Base-by-base conservation (phyloP, 306 rosid species). In the Argentina anserina region DNA sequence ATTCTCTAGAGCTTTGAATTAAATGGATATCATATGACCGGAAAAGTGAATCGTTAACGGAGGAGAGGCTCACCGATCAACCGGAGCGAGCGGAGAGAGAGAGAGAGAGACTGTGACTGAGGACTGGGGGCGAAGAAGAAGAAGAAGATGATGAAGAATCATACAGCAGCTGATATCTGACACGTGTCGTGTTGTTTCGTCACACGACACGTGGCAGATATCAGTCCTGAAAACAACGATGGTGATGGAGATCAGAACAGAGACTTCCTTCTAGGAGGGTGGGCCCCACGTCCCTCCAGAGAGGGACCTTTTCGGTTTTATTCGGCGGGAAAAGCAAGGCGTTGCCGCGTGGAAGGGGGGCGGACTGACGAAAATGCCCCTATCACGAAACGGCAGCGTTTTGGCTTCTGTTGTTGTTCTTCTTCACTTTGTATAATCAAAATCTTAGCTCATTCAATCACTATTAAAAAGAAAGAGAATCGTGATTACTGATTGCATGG, bases 181-280 rank as follows among this genome's bases (percentile, higher is more conserved):
- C 89, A 82, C 86, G 93, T 88, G 87, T 79, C 80, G 9, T 1
- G 55, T 9, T 70, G 79, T 20, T 59, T 15, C 34, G 82, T 46
- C 67, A 20, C 25, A n/a, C n/a, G n/a, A n/a, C n/a, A n/a, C n/a
- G n/a, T n/a, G n/a, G n/a, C n/a, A n/a, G n/a, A n/a, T n/a, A n/a
- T n/a, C 5, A 5, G 36, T 33, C 36, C 47, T 42, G 47, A 42
- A 43, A 15, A 62, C 3, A 18, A 31, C 26, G 67, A 52, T 52
- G n/a, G 6, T 15, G 60, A 53, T 21, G 60, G 62, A 40, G 87
- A 84, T 76, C 79, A 83, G 85, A 72, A 59, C 65, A 6, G 74
- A 59, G 23, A n/a, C 14, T 11, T 10, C 11, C 5, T 65, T 3
- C 45, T 3, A 14, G 13, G 43, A 13, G 2, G 13, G 43, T 8